Base-by-base conservation (phyloP, 2,329 filamentous ascomycete genomes). In the Cadophora gregata region DNA sequence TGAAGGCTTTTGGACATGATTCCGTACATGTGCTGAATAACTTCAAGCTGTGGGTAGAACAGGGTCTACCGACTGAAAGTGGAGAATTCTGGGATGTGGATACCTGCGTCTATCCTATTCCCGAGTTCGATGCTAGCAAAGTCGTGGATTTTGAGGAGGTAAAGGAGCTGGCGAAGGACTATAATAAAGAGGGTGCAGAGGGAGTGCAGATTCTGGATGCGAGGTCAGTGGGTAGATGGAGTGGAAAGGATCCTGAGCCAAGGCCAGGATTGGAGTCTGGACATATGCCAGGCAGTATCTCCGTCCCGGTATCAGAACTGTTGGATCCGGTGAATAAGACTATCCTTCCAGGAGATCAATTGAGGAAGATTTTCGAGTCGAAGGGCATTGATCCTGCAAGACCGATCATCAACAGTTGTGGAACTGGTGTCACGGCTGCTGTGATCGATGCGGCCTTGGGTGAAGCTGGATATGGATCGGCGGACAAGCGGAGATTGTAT, bases 11-110 rank as follows among this genome's bases (percentile, higher is more conserved):
- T 78, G 96, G 96, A 1, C 96, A 99, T 78, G 83, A 88, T 53
- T 90, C 88, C 70, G 95, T 99, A 16, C 93, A 97, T 78, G 81
- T 99, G 21, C 81, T 99, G 64, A 96, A 99, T 82, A 99, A 99
- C 81, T 99, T 97, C 81, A 92, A 90, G 78, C 80, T 92, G n/a
- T 99, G 94, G 93, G 89, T 95, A 1, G 91, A 95, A 38, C 85
- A 96, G 75, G 93, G 92, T 1, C 86, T 89, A 71, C 92, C 93
- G 0, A 91, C 90, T 0, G 93, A 97, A 81, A 88, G 88, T n/a
- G 94, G 95, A 61, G 81, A 91, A 78, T 80, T 92, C 62, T 90
- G 88, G 78, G 87, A 81, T 65, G 85, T 90, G 53, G 88, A 90
- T 75, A 89, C 87, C 76, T 86, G 85, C 69, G 81, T 84, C 0